These are phyloP conservation scores for Diplodia intermedia DNA, from an alignment of 2,329 filamentous ascomycete genomes.

Conservation along the genomic window DNA sequence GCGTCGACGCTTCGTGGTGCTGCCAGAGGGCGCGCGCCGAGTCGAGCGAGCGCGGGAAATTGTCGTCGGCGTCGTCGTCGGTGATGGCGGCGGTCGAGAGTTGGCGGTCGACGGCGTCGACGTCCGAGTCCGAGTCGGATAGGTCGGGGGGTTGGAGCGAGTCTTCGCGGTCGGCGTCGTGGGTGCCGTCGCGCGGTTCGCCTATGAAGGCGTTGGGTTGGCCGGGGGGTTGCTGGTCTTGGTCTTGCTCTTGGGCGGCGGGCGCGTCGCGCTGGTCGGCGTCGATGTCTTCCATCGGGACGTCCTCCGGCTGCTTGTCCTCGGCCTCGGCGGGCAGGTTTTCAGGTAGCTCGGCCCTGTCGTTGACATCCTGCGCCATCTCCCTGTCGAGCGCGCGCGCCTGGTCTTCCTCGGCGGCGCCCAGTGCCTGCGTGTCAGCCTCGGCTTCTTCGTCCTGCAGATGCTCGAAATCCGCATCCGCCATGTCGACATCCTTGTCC, in stretches of 20 bases:
- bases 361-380: constrained; percentile 79
- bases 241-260: constrained; percentile 37
- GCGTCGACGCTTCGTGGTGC: constrained; percentile 82
- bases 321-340: constrained; percentile 41
- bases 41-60: constrained; percentile 43
- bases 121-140: constrained; percentile 48
- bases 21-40: constrained; percentile 81
- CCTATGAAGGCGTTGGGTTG: constrained; percentile 55
- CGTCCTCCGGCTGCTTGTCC: constrained; percentile 47
- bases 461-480: constrained; percentile 89
- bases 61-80: constrained; percentile 37
- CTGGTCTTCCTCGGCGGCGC: constrained; percentile 86
- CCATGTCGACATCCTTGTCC: constrained; percentile 71
- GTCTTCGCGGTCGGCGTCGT: constrained; percentile 43
- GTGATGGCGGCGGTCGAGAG: constrained; percentile 49
- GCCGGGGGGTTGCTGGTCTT: constrained; percentile 41
- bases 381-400: constrained; percentile 84
- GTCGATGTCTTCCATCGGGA: constrained; percentile 55
- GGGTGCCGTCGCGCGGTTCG: constrained; percentile 48
- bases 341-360: constrained; percentile 51
- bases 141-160: constrained; percentile 47
- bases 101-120: constrained; percentile 61
- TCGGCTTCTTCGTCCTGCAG: constrained; percentile 81
- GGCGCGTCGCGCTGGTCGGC: constrained; percentile 41
- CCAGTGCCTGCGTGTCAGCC: constrained; percentile 90